Evolutionary conservation across 352 stramenopile species (phyloP).

Genomic region (Globisporangium nagaii): DNA sequence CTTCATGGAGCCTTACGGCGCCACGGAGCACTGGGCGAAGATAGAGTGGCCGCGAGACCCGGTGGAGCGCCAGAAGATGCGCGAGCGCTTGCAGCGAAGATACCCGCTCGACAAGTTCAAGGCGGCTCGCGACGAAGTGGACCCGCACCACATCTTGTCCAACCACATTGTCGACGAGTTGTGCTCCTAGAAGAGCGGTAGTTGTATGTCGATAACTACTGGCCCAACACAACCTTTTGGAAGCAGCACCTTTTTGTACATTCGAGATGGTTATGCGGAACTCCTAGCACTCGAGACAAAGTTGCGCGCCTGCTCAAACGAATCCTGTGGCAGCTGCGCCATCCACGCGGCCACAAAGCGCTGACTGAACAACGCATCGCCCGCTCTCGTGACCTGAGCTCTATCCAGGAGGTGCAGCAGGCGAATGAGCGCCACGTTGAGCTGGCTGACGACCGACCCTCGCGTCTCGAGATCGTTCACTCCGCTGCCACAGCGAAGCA

Average conservation of each 20-base stretch:
- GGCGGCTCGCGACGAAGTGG: slow-evolving; percentile 78
- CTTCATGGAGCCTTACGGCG: slow-evolving; percentile 86
- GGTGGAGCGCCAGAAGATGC: slow-evolving; percentile 44
- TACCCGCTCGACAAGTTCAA: slow-evolving; percentile 92
- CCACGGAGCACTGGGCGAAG: slow-evolving; percentile 96
- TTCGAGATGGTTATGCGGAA: not conserved
- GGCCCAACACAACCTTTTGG: no score
- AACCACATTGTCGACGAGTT: slow-evolving; percentile 88
- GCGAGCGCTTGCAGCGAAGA: slow-evolving; percentile 54
- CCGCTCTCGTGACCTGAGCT: not conserved
- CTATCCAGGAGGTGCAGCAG: slow-evolving; percentile 23
- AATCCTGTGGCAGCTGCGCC: slow-evolving; percentile 17
- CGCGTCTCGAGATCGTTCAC: slow-evolving; percentile 10
- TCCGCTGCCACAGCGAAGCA: slow-evolving; percentile 5
- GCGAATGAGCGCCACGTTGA: slow-evolving; percentile 28
- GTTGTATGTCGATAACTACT: no score
- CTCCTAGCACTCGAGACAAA: slow-evolving; percentile 4
- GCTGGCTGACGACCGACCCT: slow-evolving; percentile 10
- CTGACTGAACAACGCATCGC: slow-evolving; percentile 16
- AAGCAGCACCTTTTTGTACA: not conserved
- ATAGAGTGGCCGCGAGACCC: slow-evolving; percentile 84
- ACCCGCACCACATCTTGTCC: slow-evolving; percentile 91
- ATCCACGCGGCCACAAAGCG: slow-evolving; percentile 32
- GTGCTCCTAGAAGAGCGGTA: slow-evolving; percentile 21
- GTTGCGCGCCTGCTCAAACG: slow-evolving; percentile 15